Base-by-base conservation (phyloP, 768 basidiomycete species). In the Phylloporus arenicola region DNA sequence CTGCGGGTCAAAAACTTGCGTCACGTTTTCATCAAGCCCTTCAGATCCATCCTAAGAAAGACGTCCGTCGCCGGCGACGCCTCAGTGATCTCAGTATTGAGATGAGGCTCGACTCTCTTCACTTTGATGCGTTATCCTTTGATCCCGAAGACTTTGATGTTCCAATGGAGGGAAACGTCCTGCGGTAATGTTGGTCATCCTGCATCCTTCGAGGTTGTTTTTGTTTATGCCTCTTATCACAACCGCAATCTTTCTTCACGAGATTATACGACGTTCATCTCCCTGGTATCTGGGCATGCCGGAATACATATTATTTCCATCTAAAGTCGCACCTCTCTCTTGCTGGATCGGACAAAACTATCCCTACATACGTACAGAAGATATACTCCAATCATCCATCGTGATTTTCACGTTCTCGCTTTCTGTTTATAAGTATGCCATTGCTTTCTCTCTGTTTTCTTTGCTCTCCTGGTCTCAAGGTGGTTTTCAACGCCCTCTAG, bases 101-200 rank as follows among this genome's bases (percentile, higher is more conserved):
- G 70, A 81, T 85, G 83, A 72, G 68, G 33, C 78, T 88, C 13
- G 82, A 86, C 60, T 86, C 86, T 29, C 70, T 88, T 47, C 83
- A 85, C 61, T 88, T 88, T 61, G 86, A 88, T 55, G 72, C 77
- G 1, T 57, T 88, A 40, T 84, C 82, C 47, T 84, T 88, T 48
- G 83, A 88, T 61, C 73, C 75, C 22, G 78, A 82, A 55, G 73
- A 71, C 35, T 83, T 85, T 62, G 53, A 64, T 47, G 33, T 68
- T 27, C 46, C 56, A 37, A 57, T 54, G 66, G 57, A 64, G 34
- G 51, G 50, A 10, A 45, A 47, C 43, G 6, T 42, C 19, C 27
- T 41, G 17, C 49, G 54, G 49, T 67, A 46, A 64, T 45, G 38
- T 43, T 13, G 10, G 17, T n/a, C 47, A 17, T 31, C n/a, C 24